Conservation (phyloP, 2,329 filamentous ascomycete genomes). For the Fusarium ambrosium region DNA sequence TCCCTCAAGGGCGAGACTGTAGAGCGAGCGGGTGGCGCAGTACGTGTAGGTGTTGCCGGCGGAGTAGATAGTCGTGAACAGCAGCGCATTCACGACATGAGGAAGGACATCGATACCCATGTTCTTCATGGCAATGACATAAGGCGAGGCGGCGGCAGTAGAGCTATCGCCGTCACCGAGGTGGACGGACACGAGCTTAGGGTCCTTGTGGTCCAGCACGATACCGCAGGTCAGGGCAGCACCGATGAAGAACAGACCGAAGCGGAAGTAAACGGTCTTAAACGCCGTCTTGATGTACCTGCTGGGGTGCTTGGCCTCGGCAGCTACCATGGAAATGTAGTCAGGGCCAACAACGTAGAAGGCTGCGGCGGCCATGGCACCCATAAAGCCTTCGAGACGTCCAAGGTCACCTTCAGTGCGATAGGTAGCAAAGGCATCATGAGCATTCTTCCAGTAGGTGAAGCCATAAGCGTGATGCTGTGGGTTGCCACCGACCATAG, state of each 20-base stretch:
- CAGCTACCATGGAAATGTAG: conserved; percentile 42
- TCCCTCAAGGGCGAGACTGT: conserved; percentile 67
- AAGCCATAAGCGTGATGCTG: conserved; percentile 37
- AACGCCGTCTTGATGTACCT: conserved; percentile 76
- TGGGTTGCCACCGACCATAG: conserved; percentile 40
- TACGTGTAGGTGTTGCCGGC: conserved; percentile 50
- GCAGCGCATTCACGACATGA: conserved; percentile 66
- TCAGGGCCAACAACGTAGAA: conserved; percentile 39
- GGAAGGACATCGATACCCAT: conserved; percentile 59
- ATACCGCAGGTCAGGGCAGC: conserved; percentile 50
- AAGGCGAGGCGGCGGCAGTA: conserved; percentile 34
- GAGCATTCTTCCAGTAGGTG: conserved; percentile 30
- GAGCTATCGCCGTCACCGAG: conserved; percentile 1
- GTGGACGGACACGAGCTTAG: conserved; percentile 20
- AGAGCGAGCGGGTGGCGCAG: conserved; percentile 66
- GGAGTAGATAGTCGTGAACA: conserved; percentile 60
- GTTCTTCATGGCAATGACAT: conserved; percentile 41
- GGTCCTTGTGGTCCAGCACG: conserved; percentile 19
- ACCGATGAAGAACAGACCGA: conserved; percentile 79
- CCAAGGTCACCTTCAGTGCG: conserved; percentile 31
- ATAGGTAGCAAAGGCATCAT: conserved; percentile 33
- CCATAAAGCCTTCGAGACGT: conserved; percentile 39
- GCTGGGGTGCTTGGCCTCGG: conserved; percentile 60
- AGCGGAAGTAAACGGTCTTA: conserved; percentile 81
- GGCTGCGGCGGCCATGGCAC: conserved; percentile 24